These are phyloP conservation scores for Helotiales sp. DNA, from an alignment of 2,329 filamentous ascomycete species.

Conservation along the genomic window DNA sequence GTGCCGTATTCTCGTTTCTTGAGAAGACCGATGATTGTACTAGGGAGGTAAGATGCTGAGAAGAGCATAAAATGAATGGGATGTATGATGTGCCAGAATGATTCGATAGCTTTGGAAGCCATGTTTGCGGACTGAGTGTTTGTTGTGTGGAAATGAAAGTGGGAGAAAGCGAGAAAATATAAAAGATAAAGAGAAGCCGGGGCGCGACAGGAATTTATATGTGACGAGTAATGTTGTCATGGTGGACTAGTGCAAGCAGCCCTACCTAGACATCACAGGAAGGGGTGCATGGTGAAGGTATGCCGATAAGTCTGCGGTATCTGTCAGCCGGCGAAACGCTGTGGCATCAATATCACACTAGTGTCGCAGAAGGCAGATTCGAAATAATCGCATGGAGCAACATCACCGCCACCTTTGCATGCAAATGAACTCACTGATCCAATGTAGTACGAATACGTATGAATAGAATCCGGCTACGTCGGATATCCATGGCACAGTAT, in stretches of 20 bases:
- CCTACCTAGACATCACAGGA: background rate
- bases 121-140: background rate
- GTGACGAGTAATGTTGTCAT: background rate
- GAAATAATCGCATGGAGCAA: background rate
- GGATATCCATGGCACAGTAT: too few species aligned
- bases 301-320: background rate
- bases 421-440: too few species aligned
- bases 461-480: too few species aligned
- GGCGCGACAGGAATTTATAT: background rate
- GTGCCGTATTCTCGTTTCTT: slow-evolving; percentile 35
- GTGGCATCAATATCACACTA: background rate
- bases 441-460: too few species aligned
- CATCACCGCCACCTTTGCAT: too few species aligned
- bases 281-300: background rate
- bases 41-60: slow-evolving; percentile 50
- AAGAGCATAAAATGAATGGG: slow-evolving; percentile 55
- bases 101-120: slow-evolving; percentile 13
- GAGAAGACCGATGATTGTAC: slow-evolving; percentile 48
- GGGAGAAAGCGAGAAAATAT: background rate
- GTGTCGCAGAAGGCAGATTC: background rate
- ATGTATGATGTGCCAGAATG: slow-evolving; percentile 30
- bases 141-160: background rate
- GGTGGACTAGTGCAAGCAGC: too few species aligned
- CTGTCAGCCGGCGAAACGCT: background rate
- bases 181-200: background rate